Evolutionary conservation across 1,139 yeast genomes (phyloP), one percentile per base, ranked within the genome.

Genomic region (Pichia sp.): DNA sequence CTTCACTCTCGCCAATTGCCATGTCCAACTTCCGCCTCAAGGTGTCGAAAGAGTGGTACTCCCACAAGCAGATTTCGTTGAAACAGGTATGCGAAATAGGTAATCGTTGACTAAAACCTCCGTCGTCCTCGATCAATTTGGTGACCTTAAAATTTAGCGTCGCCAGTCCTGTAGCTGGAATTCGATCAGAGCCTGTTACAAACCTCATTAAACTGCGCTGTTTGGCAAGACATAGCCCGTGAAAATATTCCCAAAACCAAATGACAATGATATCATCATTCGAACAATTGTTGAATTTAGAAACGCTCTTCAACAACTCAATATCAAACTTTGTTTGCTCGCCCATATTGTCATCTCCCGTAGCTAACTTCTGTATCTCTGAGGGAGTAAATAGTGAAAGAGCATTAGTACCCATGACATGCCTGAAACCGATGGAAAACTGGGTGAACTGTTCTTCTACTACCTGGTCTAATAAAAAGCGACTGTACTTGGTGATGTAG

Each of bases 51-150:
- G 79, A 66, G 6, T 70, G 63, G 67, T 92, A 93, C 51, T 82
- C 82, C 70, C 84, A 87, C 7, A 93, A 62, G 54, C 93, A 88
- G 45, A 93, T 70, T 71, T 92, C 97, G 66, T 90, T 92, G 72
- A 92, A 93, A 64, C 98, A 93, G 0, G 98, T 93, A 65, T 92
- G 98, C 0, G 97, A 92, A 10, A 85, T 72, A 0, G 98, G 98
- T 32, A 90, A 71, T 51, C 85, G 73, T 4, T 78, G 72, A 57
- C 80, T 81, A 1, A 50, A 50, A 5, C 40, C 40, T 7, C 30
- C 13, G 15, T 41, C 42, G 2, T 72, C 75, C 3, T 85, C 85
- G 8, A 30, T 49, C 32, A 82, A 62, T 53, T 78, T 72, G 42
- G 83, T 77, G 49, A 88, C 80, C 59, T 85, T 85, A 64, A 92